Base-by-base conservation (phyloP, 1,284 basidiomycete species). In the Ceratobasidium sp. region DNA sequence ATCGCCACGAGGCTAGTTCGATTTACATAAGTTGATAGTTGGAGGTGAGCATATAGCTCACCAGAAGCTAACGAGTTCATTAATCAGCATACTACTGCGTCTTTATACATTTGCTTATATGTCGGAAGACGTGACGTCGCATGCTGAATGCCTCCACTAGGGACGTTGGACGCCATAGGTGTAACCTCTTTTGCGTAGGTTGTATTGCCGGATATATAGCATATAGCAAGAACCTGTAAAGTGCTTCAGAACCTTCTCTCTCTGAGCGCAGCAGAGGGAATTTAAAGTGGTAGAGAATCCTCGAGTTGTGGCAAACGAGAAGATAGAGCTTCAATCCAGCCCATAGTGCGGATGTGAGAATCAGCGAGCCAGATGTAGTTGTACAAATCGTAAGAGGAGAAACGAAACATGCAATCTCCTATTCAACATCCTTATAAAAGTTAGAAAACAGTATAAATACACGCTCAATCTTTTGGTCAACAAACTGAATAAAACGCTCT, bases 371-470 rank as follows among this genome's bases (percentile, higher is more conserved):
- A 2, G 13, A n/a, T 32, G 9, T 8, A 62, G n/a, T 46, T 7
- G 43, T 26, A 35, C 11, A 6, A 11, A 23, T 8, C 38, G 16
- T 23, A 44, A n/a, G 2, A 61, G 6, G 18, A 38, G 14, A 5
- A 8, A 69, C 26, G n/a, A 11, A 23, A 57, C 49, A 13, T 26
- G n/a, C n/a, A 38, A 70, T 44, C 16, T n/a, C 6, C 43, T 35
- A 69, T 30, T 70, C 67, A 26, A 70, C 54, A 18, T 70, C 46
- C 44, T 70, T 70, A 30, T 55, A 70, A 50, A 70, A 70, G 5
- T 30, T 35, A 30, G 67, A 41, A 9, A 59, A 35, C 41, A 43
- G 54, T 2, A 41, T 43, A 18, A 49, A 70, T 58, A 70, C 55
- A 18, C 26, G n/a, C n/a, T 70, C 67, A 16, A 59, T 59, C 16